Evolutionary conservation across 2,329 filamentous ascomycete species (phyloP), one percentile per base, ranked within the genome.

Genomic region (Hypoxylon sp.): DNA sequence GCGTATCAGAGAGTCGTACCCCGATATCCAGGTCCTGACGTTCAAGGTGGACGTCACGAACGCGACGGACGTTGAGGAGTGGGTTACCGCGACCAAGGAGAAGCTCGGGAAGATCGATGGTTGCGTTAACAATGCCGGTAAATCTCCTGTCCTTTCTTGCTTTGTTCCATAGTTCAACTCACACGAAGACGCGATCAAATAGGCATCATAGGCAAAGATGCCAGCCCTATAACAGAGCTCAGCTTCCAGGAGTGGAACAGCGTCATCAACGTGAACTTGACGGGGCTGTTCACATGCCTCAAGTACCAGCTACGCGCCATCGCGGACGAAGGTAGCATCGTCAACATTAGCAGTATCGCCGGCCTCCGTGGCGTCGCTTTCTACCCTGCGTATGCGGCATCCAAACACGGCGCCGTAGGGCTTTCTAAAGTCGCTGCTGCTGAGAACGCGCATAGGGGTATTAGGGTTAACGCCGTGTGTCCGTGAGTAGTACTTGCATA

Each of bases 221-320:
- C 46, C 0, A 54, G 53, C 3, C 52, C 53, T 5, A 61, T 77
- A 44, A 67, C 71, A 2, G 72, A 78, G 14, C 67, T 81, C 19
- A 76, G 76, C 0, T 79, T 83, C 19, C 77, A 81, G 0, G 78
- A 81, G 22, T 86, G 82, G 82, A 78, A 82, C 44, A 75, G 75
- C 29, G 75, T 82, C 14, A 73, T 86, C 58, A 71, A 74, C 1
- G 81, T 86, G 9, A 86, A 87, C 70, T 65, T 82, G 6, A 80
- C 74, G 6, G 85, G 86, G 4, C 75, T 84, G 29, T 84, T 87
- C 76, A 82, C 85, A 54, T 86, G 84, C 64, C 66, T 88, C 64
- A 77, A 84, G 14, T 82, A 83, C n/a, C 74, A 88, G 72, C 65
- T 88, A 10, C 78, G 75, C 13, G 76, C 77, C 0, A 82, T 87